A percentile compares a stretch with the other conserved stretches of the same genome.
These are phyloP conservation scores for Pythium chondricola DNA, from an alignment of 352 stramenopile genomes.

Conservation along the genomic window DNA sequence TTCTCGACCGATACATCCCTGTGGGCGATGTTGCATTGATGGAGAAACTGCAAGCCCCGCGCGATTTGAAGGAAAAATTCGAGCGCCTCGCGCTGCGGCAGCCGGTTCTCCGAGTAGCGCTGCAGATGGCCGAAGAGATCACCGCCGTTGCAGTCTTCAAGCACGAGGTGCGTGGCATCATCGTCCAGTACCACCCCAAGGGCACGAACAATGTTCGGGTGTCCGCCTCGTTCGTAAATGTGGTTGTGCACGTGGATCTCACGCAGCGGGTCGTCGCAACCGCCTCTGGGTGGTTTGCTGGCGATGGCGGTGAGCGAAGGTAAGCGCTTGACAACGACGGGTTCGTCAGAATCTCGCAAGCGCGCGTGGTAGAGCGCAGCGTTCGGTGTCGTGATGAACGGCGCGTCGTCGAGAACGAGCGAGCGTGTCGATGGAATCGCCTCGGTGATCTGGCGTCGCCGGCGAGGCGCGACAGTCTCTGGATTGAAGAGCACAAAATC, in stretches of 20 bases:
- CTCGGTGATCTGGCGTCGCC: slow-evolving; percentile 1
- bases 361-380: slow-evolving; percentile 8
- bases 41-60: slow-evolving; percentile 22
- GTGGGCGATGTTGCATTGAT: slow-evolving; percentile 33
- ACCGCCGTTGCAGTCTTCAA: slow-evolving; percentile 18
- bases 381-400: slow-evolving; percentile 11
- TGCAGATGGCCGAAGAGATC: slow-evolving; percentile 24
- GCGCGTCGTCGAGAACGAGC: slow-evolving; percentile 7
- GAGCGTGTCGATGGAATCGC: background rate
- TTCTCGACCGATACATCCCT: slow-evolving; percentile 57
- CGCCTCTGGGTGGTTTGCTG: no score
- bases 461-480: no score
- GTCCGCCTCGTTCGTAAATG: slow-evolving; percentile 10
- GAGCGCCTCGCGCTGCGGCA: slow-evolving; percentile 20
- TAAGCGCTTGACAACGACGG: slow-evolving; percentile 36
- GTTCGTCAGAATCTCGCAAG: background rate
- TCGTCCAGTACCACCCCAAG: slow-evolving; percentile 17
- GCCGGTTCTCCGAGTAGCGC: slow-evolving; percentile 11
- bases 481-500: no score
- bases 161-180: slow-evolving; percentile 18
- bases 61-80: slow-evolving; percentile 26
- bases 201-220: slow-evolving; percentile 15
- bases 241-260: slow-evolving; percentile 12
- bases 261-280: slow-evolving; percentile 14
- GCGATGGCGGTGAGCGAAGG: slow-evolving; percentile 26